phyloP scores from a whole-genome alignment of 208 protist species.

The Angomonas deanei region DNA sequence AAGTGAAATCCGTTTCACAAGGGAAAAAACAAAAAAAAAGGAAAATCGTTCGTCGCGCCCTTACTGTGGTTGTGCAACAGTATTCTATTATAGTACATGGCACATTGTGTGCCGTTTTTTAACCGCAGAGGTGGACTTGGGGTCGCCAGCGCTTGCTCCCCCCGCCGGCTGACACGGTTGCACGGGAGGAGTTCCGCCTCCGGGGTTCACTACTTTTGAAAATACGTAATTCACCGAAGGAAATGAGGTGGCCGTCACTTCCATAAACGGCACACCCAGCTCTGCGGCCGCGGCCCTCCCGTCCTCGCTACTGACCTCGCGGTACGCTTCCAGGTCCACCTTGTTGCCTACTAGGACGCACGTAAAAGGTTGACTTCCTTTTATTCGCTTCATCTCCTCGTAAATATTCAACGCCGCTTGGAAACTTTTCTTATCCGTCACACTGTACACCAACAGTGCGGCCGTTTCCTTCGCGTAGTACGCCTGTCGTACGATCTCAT shows the following conservation, averaged over 20 bases:
- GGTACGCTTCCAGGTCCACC: slow-evolving; percentile 31
- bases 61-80: too few species aligned
- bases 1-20: background rate
- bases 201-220: too few species aligned
- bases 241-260: slow-evolving; percentile 63
- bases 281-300: slow-evolving; percentile 32
- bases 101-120: background rate
- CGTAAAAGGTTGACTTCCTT: slow-evolving; percentile 12
- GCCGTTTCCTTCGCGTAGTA: slow-evolving; percentile 41
- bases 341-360: slow-evolving; percentile 69
- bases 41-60: background rate
- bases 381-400: slow-evolving; percentile 15
- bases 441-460: slow-evolving; percentile 68
- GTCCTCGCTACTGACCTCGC: slow-evolving; percentile 32
- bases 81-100: background rate
- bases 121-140: too few species aligned
- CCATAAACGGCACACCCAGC: slow-evolving; percentile 43
- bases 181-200: too few species aligned
- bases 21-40: slow-evolving; percentile 11
- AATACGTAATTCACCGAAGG: slow-evolving; percentile 41
- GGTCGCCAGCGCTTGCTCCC: too few species aligned
- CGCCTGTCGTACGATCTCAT: slow-evolving; percentile 60
- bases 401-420: slow-evolving; percentile 35
- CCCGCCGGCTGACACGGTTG: background rate
- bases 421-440: slow-evolving; percentile 73